phyloP scores from a whole-genome alignment of 257 asterid species.

The Solanum gracilifrons region DNA sequence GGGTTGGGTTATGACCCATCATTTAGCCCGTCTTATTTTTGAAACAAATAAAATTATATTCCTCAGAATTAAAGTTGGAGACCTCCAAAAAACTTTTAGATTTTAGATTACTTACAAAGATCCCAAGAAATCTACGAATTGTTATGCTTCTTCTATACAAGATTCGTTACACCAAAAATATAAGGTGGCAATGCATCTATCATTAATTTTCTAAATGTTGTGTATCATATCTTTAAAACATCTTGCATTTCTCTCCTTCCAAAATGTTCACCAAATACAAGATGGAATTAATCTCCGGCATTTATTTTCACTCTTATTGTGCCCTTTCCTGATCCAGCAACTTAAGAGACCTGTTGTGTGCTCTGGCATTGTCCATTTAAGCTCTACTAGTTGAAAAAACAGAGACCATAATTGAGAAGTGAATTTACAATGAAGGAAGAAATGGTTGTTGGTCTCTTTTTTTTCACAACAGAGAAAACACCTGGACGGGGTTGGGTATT shows the following conservation, averaged over 20 bases:
- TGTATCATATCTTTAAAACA: not conserved
- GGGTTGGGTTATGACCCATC: not conserved
- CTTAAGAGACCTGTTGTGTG: not conserved
- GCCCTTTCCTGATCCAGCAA: not conserved
- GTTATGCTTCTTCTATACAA: not conserved
- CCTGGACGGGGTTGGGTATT: not conserved
- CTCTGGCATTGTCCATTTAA: not conserved
- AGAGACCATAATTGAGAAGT: not conserved
- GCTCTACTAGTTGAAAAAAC: not conserved
- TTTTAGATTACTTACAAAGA: not conserved
- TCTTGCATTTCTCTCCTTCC: not conserved
- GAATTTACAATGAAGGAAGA: not conserved
- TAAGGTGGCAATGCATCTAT: not conserved
- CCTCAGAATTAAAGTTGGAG: not conserved
- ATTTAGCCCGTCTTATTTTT: not conserved
- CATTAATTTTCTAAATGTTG: not conserved
- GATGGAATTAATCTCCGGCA: not conserved
- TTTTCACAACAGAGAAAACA: not conserved
- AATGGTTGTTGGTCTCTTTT: not conserved
- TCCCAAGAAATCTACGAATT: not conserved
- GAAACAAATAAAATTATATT: not conserved
- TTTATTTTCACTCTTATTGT: not conserved
- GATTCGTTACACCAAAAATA: not conserved
- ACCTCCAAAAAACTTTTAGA: not conserved
- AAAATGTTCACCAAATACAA: not conserved